phyloP scores from a whole-genome alignment of 345 rosid species.

The Camelina laxa region DNA sequence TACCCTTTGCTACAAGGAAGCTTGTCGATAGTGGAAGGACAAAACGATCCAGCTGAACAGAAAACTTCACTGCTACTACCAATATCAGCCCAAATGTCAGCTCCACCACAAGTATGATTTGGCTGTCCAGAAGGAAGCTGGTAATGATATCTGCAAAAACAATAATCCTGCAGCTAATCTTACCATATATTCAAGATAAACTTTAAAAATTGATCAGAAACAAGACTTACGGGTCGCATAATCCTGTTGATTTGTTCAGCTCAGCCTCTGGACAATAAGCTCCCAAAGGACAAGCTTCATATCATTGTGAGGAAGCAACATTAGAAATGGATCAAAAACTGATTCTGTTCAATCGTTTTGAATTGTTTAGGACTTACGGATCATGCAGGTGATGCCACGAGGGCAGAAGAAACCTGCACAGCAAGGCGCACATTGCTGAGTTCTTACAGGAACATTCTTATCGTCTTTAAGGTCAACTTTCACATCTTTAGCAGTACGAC shows the following conservation, averaged over 20 bases:
- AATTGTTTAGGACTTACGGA: conserved; percentile 64
- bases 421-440: conserved; percentile 60
- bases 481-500: conserved; percentile 51
- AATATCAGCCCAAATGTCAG: conserved; percentile 91
- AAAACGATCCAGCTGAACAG: conserved; percentile 91
- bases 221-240: conserved; percentile 94
- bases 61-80: conserved; percentile 77
- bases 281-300: conserved; percentile 95
- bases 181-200: conserved; percentile 40
- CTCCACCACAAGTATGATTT: conserved; percentile 92
- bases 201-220: not conserved
- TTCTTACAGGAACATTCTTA: conserved; percentile 63
- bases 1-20: conserved; percentile 89
- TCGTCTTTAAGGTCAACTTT: conserved; percentile 63
- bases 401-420: conserved; percentile 99
- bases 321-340: not conserved
- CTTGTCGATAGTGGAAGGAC: conserved; percentile 79
- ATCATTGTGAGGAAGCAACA: conserved; percentile 11
- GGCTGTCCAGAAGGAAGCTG: conserved; percentile 77
- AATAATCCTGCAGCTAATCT: conserved; percentile 55
- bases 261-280: conserved; percentile 80
- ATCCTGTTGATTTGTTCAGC: conserved; percentile 72
- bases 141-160: conserved; percentile 78
- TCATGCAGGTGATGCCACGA: conserved; percentile 96
- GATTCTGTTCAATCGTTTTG: not conserved